Evolutionary conservation across 179 eudicot species (phyloP).

Genomic region (Beta corolliflora): DNA sequence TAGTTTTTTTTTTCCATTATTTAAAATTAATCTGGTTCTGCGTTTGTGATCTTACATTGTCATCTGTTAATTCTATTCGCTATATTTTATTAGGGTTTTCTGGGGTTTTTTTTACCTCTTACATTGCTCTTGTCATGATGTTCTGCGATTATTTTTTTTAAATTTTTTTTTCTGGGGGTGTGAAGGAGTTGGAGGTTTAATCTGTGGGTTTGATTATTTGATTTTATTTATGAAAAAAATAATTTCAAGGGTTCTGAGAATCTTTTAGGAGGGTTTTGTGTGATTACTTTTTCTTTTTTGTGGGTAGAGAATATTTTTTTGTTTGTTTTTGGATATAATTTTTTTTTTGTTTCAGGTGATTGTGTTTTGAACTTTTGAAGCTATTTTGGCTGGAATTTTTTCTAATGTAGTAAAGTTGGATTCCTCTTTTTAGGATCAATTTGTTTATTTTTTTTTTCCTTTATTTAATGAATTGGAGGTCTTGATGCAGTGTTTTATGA

Average conservation of each 20-base stretch:
- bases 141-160: no score
- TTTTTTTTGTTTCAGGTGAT: background rate
- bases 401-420: background rate
- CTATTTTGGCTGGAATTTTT: background rate
- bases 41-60: background rate
- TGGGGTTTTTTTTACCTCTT: background rate
- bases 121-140: no score
- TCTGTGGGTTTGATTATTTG: background rate
- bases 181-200: background rate
- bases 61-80: background rate
- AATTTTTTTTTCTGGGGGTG: background rate
- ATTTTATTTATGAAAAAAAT: background rate
- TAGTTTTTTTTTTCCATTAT: background rate
- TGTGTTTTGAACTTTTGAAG: background rate
- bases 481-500: background rate
- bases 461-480: background rate
- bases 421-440: background rate
- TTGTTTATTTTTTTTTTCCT: background rate
- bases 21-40: background rate
- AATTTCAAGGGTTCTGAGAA: background rate
- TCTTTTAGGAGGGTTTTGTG: background rate
- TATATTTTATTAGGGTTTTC: background rate
- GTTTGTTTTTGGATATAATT: background rate
- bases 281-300: background rate
- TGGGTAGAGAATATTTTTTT: background rate